Evolutionary conservation across 2,329 filamentous ascomycete species (phyloP), one percentile per base, ranked within the genome.

Genomic region (Polychaeton citri): DNA sequence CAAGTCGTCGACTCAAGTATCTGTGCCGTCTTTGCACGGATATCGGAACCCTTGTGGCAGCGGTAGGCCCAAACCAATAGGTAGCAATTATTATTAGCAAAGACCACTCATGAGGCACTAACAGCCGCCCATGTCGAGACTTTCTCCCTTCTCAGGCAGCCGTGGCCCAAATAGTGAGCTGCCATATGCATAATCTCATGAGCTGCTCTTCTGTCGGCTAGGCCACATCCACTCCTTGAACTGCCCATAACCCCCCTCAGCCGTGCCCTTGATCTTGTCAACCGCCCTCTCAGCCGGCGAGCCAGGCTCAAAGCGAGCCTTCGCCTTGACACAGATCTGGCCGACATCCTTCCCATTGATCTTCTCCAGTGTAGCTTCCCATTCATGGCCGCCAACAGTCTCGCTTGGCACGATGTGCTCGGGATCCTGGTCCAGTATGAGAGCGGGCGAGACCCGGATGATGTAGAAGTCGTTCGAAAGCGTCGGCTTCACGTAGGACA

Each of bases 401-500:
- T 48, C 48, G 30, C 64, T 64, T 8, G 41, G 41, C 4, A 51
- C 43, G 10, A 44, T 38, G 21, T 50, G 36, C 32, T 43, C 33
- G 20, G 48, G 38, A 32, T 52, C 44, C 35, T 46, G 21, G 19
- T 39, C 21, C 17, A 43, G 41, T 34, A 21, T 28, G 19, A 40
- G 32, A 18, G 44, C 49, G 20, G 63, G 67, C 35, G 60, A 53
- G 9, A 67, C 64, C 38, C 67, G 63, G 5, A 85, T 59, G 20
- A 79, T 63, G 57, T 82, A 83, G 53, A 80, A 81, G 26, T 65
- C 61, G 36, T 71, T 69, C 26, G 72, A 69, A 21, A 65, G 55
- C 6, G 76, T 74, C 1, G 75, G 76, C 38, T 66, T 68, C 30
- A 70, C 64, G 54, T 85, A 87, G 36, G 68, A 66, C 33, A 86